Conservation (phyloP, 768 basidiomycete genomes). For the Russula ochroleuca region DNA sequence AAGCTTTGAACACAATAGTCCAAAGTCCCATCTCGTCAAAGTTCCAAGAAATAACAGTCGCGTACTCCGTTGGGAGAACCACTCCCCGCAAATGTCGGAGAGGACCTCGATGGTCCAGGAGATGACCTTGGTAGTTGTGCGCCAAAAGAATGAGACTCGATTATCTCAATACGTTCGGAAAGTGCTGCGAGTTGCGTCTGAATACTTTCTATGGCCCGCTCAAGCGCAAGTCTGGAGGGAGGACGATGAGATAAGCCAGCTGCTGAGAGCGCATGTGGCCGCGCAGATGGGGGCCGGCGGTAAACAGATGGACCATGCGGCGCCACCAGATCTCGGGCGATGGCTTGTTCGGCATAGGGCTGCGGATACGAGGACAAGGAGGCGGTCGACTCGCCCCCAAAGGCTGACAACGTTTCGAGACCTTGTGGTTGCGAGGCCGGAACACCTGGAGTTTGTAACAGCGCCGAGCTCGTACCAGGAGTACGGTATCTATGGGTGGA, state of each 20-base stretch:
- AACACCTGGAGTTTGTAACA: constrained; percentile 49
- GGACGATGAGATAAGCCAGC: constrained; percentile 37
- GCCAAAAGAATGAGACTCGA: constrained; percentile 44
- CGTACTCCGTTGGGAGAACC: constrained; percentile 25
- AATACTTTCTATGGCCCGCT: constrained; percentile 72
- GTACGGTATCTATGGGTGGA: constrained; percentile 78
- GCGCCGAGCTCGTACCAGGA: constrained; percentile 59
- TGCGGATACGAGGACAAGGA: constrained; percentile 38
- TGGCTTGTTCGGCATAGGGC: constrained; percentile 32
- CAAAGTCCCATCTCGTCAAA: constrained; percentile 73
- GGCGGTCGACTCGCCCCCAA: constrained; percentile 44
- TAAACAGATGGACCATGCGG: neutral
- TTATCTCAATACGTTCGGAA: constrained; percentile 55
- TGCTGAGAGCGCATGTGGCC: constrained; percentile 26
- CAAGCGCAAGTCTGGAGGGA: constrained; percentile 52
- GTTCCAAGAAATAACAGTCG: constrained; percentile 20
- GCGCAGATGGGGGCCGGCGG: constrained; percentile 25
- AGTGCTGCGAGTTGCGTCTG: constrained; percentile 81
- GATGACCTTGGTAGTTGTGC: constrained; percentile 37
- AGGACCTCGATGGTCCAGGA: constrained; percentile 26
- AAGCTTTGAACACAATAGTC: constrained; percentile 64
- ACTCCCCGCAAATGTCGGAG: constrained; percentile 33
- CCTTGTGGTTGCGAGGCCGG: constrained; percentile 65
- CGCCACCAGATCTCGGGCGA: constrained; percentile 10
- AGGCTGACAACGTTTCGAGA: constrained; percentile 72